Evolutionary conservation across 2,329 filamentous ascomycete species (phyloP), one percentile per base, ranked within the genome.

Genomic region (Diaporthe ampelina): DNA sequence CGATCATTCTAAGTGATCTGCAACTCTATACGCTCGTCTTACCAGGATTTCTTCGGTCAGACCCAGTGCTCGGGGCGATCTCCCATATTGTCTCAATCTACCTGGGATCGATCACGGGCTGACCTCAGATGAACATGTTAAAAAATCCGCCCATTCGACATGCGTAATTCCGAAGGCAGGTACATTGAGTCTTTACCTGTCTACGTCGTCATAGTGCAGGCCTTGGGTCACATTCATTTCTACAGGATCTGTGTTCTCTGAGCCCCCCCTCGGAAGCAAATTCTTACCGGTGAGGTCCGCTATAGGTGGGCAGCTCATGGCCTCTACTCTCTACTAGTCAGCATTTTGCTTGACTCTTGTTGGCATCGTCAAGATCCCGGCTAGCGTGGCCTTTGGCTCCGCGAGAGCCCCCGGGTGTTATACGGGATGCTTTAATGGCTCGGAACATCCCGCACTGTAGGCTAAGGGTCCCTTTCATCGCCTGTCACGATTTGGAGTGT

Each of bases 31-130:
- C 48, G 45, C 63, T 26, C 21, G 48, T 40, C 63, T 54, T 26
- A 19, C 63, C 63, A 37, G 63, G 63, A 21, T 40, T 35, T 24
- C 10, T 13, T 43, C 40, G n/a, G n/a, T 26, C 48, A 26, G 29
- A 24, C 63, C 29, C 48, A 52, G 63, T 68, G 48, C 63, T 68
- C 63, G 48, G 48, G 63, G 48, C 45, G 63, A 68, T 68, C 63
- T 67, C 48, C 48, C 63, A 40, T 54, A 54, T 40, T 68, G 32
- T 40, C 48, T 45, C 32, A 29, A 40, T 54, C 32, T 68, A 40
- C 63, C 63, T 54, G 63, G 63, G 32, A 68, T 68, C 63, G 63
- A 68, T 68, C 63, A 54, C 48, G 32, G 48, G 17, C 63, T 48
- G 45, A 68, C n/a, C 63, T 54, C 63, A 54, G 63, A 68, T 54